Evolutionary conservation across 371 early-diverging fungal genomes (phyloP).

Genomic region (Rhizopus arrhizus): DNA sequence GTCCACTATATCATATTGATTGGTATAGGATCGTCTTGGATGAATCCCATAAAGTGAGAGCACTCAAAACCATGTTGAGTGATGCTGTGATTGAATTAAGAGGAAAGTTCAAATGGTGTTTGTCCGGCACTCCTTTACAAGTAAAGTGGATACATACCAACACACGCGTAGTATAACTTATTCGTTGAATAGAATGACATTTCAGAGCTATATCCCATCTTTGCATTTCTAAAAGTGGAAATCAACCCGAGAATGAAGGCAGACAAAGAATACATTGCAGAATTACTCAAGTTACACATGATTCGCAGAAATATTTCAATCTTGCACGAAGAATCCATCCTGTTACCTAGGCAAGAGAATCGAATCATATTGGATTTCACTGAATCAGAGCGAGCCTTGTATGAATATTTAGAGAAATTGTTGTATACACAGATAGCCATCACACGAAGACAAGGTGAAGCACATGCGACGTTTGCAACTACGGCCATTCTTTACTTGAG

Average conservation of each 20-base stretch:
- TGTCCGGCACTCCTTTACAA: conserved; percentile 83
- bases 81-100: conserved; percentile 30
- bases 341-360: conserved; percentile 37
- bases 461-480: conserved; percentile 17
- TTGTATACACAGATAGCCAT: conserved; percentile 30
- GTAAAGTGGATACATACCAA: conserved; percentile 17
- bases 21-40: conserved; percentile 68
- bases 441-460: conserved; percentile 13
- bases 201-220: conserved; percentile 44
- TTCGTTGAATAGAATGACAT: conserved; percentile 32
- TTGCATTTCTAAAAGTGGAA: conserved; percentile 33
- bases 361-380: conserved; percentile 43
- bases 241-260: conserved; percentile 20
- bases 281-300: conserved; percentile 39
- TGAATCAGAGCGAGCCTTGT: conserved; percentile 40
- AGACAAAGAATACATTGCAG: conserved; percentile 36
- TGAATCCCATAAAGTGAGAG: conserved; percentile 83
- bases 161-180: neutral
- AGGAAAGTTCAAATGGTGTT: conserved; percentile 70
- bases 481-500: conserved; percentile 41
- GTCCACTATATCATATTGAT: conserved; percentile 40
- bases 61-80: conserved; percentile 29
- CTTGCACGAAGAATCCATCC: conserved; percentile 26
- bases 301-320: conserved; percentile 38
- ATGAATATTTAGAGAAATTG: conserved; percentile 46